Base-by-base conservation (phyloP, 1,139 yeast species). In the Candida sp. region DNA sequence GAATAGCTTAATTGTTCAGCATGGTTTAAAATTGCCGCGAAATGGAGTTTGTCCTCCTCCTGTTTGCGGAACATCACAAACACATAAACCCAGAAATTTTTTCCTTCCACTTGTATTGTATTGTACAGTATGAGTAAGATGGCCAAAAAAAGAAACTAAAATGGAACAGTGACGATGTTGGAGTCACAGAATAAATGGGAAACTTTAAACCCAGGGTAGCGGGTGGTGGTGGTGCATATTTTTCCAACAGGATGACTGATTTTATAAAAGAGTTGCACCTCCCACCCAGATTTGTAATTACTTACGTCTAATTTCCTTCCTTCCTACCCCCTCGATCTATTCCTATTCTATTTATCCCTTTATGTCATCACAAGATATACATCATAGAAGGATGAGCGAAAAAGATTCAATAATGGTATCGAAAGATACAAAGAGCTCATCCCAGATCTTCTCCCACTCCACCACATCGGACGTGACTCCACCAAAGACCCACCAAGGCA, bases 61-160 rank as follows among this genome's bases (percentile, higher is more conserved):
- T 38, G 25, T 42, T 25, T 31, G 22, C 45, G 45, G 45, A 32
- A 32, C 37, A 42, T 42, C 45, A 42, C 45, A 32, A 38, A 43
- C 31, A 43, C 17, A 17, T 17, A 17, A 17, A 17, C 17, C 17
- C 17, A 42, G 5, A 31, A 26, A 12, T 12, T 28, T 28, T 28
- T 28, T 28, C 9, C 31, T 28, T 28, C n/a, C 7, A 28, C 31
- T 8, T 7, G 31, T 17, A 22, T n/a, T n/a, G n/a, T n/a, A n/a
- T 7, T 17, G 8, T 32, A 32, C 4, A 11, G 5, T 17, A 17
- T 17, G 32, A n/a, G 3, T 5, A 31, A 17, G 7, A 42, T 2
- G 25, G 22, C 7, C 22, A 37, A 25, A 37, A 37, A 37, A 37
- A 37, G 42, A 38, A 38, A 38, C 39, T 5, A 43, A 31, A 43